These are phyloP conservation scores for Dothideomycetes sp. DNA, from an alignment of 2,329 filamentous ascomycete species.

Conservation along the genomic window DNA sequence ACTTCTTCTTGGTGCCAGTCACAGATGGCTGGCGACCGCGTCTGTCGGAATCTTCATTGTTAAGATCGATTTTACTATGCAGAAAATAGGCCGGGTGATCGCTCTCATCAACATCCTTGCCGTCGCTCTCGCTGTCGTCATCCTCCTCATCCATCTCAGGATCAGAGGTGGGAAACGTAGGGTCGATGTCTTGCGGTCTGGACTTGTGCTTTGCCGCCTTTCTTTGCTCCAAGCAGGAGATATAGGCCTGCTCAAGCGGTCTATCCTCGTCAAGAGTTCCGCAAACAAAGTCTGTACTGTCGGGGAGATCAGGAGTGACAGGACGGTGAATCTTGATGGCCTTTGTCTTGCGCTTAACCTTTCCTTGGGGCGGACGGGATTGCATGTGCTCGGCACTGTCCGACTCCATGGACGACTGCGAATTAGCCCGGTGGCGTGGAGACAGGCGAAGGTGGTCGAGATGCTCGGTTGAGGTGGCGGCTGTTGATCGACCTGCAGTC, in stretches of 20 bases:
- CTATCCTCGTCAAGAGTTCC: conserved; percentile 93
- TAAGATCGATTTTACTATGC: conserved; percentile 49
- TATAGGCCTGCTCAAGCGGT: conserved; percentile 85
- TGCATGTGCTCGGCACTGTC: conserved; percentile 15
- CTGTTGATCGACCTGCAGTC: conserved; percentile 45
- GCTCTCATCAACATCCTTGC: conserved; percentile 41
- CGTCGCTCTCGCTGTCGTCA: conserved; percentile 35
- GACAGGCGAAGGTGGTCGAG: conserved; percentile 36
- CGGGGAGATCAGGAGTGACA: conserved; percentile 63
- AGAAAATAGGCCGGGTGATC: conserved; percentile 59
- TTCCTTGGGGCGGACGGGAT: conserved; percentile 21
- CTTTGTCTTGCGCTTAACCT: conserved; percentile 18
- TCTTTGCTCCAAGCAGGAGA: conserved; percentile 71
- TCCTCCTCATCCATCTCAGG: conserved; percentile 73
- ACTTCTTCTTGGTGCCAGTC: conserved; percentile 23
- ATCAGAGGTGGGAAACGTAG: conserved; percentile 91
- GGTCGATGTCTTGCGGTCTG: conserved; percentile 94
- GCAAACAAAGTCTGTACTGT: conserved; percentile 98
- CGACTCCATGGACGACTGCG: conserved; percentile 43
- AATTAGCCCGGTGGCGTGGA: conserved; percentile 31
- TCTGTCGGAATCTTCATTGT: conserved; percentile 47
- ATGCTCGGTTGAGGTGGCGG: conserved; percentile 44
- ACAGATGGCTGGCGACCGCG: conserved; percentile 23
- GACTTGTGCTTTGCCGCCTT: conserved; percentile 69
- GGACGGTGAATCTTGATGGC: conserved; percentile 21